Evolutionary conservation across 2,329 filamentous ascomycete species (phyloP), one percentile per base, ranked within the genome.

Genomic region (Helicocarpus griseus): DNA sequence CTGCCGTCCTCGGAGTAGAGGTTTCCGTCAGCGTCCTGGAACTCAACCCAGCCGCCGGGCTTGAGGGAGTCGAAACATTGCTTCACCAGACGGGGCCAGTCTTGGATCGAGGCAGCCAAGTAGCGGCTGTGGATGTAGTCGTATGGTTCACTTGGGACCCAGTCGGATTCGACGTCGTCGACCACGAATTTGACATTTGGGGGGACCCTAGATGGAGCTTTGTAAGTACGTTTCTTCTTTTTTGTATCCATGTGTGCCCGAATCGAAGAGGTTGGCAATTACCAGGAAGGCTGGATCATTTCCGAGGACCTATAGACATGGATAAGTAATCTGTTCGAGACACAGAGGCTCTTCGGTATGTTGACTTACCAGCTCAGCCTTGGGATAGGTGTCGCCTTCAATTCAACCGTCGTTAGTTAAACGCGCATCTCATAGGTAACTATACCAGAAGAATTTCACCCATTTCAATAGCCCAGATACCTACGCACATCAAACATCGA

Each of bases 141-240:
- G 58, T 78, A 82, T 17, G 62, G 62, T 48, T 74, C 67, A 3
- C 68, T 64, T 40, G 76, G 78, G 26, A 73, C 63, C 82, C 81
- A 85, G 8, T 77, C 71, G 39, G 77, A 71, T 57, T 83, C 81
- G 49, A 76, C 74, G 60, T 85, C 81, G 58, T 84, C 81, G 13
- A 85, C 73, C 53, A 81, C 70, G 65, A 83, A 83, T 5, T 69
- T 72, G n/a, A 79, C 72, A 58, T 84, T 84, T 7, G 77, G 73
- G n/a, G 80, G 81, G 14, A 83, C 72, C 59, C 74, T 73, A 17
- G 13, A 2, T 36, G 48, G 9, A 49, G 26, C 51, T 63, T 61
- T 8, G n/a, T 33, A n/a, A 47, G 44, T 17, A n/a, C n/a, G n/a
- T n/a, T n/a, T n/a, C n/a, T n/a, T n/a, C 1, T 1, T 19, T 11